A percentile compares a stretch with the other conserved stretches of the same genome.
These are phyloP conservation scores for Blastobotrys capitulatus DNA, from an alignment of 1,139 yeast species.

Conservation along the genomic window DNA sequence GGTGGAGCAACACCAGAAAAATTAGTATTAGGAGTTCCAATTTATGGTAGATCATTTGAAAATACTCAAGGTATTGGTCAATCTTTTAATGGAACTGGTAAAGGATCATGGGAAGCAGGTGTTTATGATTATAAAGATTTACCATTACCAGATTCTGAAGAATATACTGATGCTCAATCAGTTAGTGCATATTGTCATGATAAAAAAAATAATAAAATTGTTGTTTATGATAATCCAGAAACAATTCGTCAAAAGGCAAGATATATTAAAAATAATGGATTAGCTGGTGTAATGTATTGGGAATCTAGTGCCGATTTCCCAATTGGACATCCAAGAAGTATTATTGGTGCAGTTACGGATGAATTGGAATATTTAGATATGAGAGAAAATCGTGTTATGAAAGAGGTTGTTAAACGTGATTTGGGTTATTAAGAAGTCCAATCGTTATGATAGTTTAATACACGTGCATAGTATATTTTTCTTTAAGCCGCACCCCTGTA, in stretches of 20 bases:
- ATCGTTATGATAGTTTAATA: too few relatives aligned
- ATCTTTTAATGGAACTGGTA: constrained; percentile 45
- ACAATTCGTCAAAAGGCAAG: constrained; percentile 54
- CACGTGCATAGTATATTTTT: background rate
- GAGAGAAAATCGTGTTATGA: constrained; percentile 14
- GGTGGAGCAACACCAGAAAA: constrained; percentile 46
- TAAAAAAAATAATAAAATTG: constrained; percentile 36
- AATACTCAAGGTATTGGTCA: constrained; percentile 40
- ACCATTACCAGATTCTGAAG: constrained; percentile 42
- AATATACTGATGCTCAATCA: constrained; percentile 45
- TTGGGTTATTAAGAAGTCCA: background rate
- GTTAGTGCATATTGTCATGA: constrained; percentile 60
- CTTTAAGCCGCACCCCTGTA: too few relatives aligned
- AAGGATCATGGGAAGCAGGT: constrained; percentile 45
- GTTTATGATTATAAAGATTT: constrained; percentile 47
- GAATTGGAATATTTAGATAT: constrained; percentile 16
- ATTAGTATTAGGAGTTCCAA: constrained; percentile 81
- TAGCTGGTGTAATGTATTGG: constrained; percentile 96
- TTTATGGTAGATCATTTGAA: constrained; percentile 73
- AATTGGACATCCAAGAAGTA: constrained; percentile 21
- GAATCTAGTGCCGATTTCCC: constrained; percentile 71
- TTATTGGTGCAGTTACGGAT: constrained; percentile 26
- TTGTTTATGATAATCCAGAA: constrained; percentile 61
- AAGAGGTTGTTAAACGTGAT: background rate
- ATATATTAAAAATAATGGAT: constrained; percentile 42